Conservation (phyloP, 371 early-diverging fungal species). For the Batrachochytrium dendrobatidis region DNA sequence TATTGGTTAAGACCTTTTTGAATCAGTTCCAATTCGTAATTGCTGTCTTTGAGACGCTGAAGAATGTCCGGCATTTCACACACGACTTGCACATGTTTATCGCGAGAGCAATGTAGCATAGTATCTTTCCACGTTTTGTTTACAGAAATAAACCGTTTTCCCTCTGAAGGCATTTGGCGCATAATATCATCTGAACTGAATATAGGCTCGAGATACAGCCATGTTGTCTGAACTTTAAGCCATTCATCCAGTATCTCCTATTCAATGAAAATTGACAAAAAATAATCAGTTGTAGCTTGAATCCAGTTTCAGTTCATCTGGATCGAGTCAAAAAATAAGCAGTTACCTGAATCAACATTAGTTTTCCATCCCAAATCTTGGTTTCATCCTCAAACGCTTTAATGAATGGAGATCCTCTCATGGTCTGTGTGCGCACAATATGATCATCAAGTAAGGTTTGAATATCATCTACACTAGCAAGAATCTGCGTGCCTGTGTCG, state of each 20-base stretch:
- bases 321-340: background rate
- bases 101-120: conserved; percentile 37
- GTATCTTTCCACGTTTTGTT: conserved; percentile 49
- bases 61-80: conserved; percentile 40
- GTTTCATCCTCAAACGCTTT: conserved; percentile 48
- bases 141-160: conserved; percentile 40
- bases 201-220: conserved; percentile 51
- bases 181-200: conserved; percentile 52
- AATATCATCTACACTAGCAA: conserved; percentile 41
- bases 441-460: conserved; percentile 48
- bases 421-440: conserved; percentile 50
- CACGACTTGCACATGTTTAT: conserved; percentile 36
- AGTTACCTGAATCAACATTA: conserved; percentile 38
- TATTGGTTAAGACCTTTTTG: conserved; percentile 52
- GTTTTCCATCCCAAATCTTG: conserved; percentile 33
- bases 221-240: conserved; percentile 48
- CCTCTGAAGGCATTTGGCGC: conserved; percentile 52
- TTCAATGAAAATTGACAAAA: background rate
- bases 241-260: conserved; percentile 49
- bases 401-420: conserved; percentile 48
- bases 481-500: conserved; percentile 46
- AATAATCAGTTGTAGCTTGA: background rate
- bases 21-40: conserved; percentile 43
- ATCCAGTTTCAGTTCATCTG: background rate
- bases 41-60: conserved; percentile 37